Percentiles rank a stretch among this genome's conserved stretches.
These are phyloP conservation scores for Gastrodia elata DNA, from an alignment of 106 monocot genomes.

Conservation along the genomic window DNA sequence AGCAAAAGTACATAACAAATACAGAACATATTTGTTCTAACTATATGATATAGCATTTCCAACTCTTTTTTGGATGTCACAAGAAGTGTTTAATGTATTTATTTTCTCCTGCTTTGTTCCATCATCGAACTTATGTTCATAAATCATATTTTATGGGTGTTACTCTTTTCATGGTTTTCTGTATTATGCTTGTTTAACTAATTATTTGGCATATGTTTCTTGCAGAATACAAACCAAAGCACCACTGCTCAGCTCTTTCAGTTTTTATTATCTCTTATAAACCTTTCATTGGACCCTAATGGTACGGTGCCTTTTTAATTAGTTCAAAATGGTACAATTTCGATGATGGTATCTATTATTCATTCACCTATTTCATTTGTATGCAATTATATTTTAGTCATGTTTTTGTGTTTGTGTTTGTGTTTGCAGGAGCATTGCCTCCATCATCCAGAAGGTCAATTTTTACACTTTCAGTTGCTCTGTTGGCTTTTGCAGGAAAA, in stretches of 20 bases:
- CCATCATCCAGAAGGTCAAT: slow-evolving; percentile 56
- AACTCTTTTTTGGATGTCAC: neutral
- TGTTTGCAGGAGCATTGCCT: slow-evolving; percentile 34
- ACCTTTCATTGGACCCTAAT: slow-evolving; percentile 32
- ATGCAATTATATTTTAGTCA: neutral
- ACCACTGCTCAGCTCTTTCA: slow-evolving; percentile 55
- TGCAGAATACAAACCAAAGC: slow-evolving; percentile 51
- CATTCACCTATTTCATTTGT: neutral
- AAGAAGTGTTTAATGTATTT: neutral
- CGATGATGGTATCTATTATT: neutral
- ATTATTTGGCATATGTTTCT: slow-evolving; percentile 2
- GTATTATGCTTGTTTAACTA: neutral
- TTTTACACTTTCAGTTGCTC: slow-evolving; percentile 45
- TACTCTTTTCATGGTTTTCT: neutral
- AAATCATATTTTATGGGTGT: neutral
- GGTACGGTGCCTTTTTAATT: slow-evolving; percentile 26
- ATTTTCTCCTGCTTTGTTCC: neutral
- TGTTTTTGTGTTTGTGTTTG: neutral
- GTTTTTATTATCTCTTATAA: slow-evolving; percentile 66
- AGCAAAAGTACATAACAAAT: neutral
- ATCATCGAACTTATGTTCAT: neutral
- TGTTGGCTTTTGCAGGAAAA: slow-evolving; percentile 80
- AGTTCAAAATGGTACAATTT: neutral
- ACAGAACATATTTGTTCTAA: neutral
- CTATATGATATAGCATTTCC: neutral